Evolutionary conservation across 306 rosid species (phyloP), one percentile per base, ranked within the genome.

Genomic region (Citrullus colocynthis): DNA sequence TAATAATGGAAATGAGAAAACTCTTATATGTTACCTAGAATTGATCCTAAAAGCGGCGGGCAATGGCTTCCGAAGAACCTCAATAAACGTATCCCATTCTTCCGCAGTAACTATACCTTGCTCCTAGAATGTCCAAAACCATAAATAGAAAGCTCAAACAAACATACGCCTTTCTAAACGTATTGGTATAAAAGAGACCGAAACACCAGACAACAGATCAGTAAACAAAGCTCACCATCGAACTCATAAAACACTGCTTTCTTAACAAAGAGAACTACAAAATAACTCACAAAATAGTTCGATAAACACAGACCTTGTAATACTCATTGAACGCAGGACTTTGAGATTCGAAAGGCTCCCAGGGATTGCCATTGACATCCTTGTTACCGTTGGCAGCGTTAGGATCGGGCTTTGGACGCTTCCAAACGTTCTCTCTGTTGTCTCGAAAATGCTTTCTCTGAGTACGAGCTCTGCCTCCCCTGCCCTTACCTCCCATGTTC

Each of bases 41-140:
- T 95, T 95, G 78, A 95, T 95, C 84, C 98, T 79, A 62, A 95
- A 95, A 51, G 92, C 84, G 28, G 97, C 97, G 2, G 97, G 97
- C 87, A 95, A 83, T 24, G 97, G 93, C 78, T 89, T 90, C 85
- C 97, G 87, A 63, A 95, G 96, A 86, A 87, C 65, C 61, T 83
- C 78, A n/a, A 89, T 85, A 79, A 95, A 95, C 6, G 81, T 52
- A 32, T 90, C 89, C 98, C 98, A 95, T 58, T 95, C 96, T 42
- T 85, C 83, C 1, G 83, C 55, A 4, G 86, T 79, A 16, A 95
- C 93, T 2, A 92, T 85, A 28, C 83, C 80, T 75, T 92, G 97
- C 82, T 87, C 96, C 90, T 88, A 78, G 51, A 42, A 78, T 42
- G 24, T 37, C 56, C n/a, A 56, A 14, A 49, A 64, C 8, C 80